phyloP scores from a whole-genome alignment of 805 yeast genomes.

The Monosporozyma servazzii region DNA sequence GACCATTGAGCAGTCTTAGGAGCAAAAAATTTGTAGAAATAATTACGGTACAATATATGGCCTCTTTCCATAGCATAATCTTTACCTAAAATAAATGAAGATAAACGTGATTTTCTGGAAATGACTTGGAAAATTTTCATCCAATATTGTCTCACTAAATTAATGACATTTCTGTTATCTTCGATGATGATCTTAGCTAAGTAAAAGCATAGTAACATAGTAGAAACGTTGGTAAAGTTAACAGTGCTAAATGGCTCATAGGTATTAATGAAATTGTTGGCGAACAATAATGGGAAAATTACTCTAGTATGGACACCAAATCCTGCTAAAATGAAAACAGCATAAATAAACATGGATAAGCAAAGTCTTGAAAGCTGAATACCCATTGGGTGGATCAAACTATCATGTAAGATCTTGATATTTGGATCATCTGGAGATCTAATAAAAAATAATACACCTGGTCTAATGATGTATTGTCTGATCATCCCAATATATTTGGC shows the following conservation, averaged over 20 bases:
- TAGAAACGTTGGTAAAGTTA: conserved; percentile 5
- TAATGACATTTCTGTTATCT: conserved; percentile 22
- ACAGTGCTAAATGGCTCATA: conserved; percentile 2
- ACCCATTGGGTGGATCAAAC: conserved; percentile 64
- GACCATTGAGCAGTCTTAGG: conserved; percentile 28
- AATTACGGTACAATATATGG: conserved; percentile 44
- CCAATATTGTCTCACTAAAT: conserved; percentile 51
- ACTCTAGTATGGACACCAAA: conserved; percentile 57
- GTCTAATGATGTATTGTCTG: conserved; percentile 61
- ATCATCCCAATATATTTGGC: conserved; percentile 83
- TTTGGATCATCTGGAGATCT: conserved; percentile 93
- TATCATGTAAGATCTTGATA: conserved; percentile 77
- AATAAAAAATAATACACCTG: conserved; percentile 85
- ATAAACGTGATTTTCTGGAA: conserved; percentile 52
- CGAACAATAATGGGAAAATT: conserved; percentile 32
- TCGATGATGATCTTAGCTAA: conserved; percentile 20
- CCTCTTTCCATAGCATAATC: conserved; percentile 67
- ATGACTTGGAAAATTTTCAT: conserved; percentile 43
- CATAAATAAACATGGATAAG: conserved; percentile 66
- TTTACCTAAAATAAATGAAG: conserved; percentile 68
- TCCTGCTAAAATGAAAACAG: conserved; percentile 62
- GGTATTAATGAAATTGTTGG: conserved; percentile 17
- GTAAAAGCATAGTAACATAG: conserved; percentile 33
- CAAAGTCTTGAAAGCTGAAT: conserved; percentile 66
- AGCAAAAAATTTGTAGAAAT: conserved; percentile 36